A percentile compares a stretch with the other conserved stretches of the same genome.
phyloP scores from a whole-genome alignment of 1,139 yeast genomes.

The Candida mesenterica region DNA sequence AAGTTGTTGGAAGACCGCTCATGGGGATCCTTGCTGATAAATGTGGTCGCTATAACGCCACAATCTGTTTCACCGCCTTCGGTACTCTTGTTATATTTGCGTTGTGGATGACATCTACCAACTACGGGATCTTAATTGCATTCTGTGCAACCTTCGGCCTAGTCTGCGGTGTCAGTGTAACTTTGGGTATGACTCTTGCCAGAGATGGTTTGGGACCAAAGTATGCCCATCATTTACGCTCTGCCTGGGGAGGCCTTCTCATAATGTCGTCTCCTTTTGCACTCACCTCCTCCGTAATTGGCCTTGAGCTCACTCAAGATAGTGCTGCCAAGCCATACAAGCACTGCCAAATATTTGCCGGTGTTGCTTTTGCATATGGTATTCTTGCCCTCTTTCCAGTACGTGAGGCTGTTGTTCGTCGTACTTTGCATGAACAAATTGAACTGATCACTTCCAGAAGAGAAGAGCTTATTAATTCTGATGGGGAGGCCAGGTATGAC shows the following conservation, averaged over 20 bases:
- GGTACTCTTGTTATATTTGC: conserved; percentile 26
- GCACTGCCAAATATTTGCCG: conserved; percentile 5
- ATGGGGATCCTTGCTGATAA: conserved; percentile 59
- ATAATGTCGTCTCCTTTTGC: conserved; percentile 19
- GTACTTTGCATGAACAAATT: too few species aligned
- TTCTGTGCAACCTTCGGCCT: conserved; percentile 53
- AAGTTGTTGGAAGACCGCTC: conserved; percentile 62
- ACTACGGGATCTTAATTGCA: conserved; percentile 49
- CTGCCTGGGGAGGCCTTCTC: conserved; percentile 61
- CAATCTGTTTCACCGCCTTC: conserved; percentile 19
- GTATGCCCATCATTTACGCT: conserved; percentile 45
- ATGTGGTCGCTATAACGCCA: conserved; percentile 56
- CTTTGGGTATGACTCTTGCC: conserved; percentile 58
- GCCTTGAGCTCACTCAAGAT: conserved; percentile 1
- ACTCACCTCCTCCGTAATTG: conserved; percentile 2
- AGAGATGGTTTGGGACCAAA: conserved; percentile 46
- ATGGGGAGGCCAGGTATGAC: too few species aligned
- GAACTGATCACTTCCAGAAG: too few species aligned
- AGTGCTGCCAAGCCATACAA: conserved; percentile 3
- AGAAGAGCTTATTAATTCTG: too few species aligned
- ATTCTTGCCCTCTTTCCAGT: not conserved
- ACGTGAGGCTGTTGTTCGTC: not conserved
- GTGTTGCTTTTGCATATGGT: conserved; percentile 1
- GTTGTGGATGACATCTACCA: conserved; percentile 55
- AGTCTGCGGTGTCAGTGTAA: conserved; percentile 59